A percentile compares a stretch with the other conserved stretches of the same genome.
phyloP scores from a whole-genome alignment of 352 stramenopile species.

The Globisporangium heterothallicum region DNA sequence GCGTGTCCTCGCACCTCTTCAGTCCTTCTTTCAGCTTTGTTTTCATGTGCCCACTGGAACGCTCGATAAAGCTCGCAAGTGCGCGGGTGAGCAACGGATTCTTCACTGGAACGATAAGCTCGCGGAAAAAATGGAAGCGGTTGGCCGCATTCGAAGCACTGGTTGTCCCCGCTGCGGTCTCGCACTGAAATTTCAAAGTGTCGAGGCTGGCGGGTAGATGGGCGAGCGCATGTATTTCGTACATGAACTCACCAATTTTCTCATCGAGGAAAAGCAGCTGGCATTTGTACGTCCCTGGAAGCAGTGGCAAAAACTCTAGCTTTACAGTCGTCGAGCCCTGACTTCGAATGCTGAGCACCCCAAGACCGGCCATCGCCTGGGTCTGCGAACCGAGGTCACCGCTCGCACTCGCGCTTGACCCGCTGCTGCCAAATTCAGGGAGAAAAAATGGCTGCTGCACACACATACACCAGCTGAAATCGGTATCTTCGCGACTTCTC shows the following conservation, averaged over 20 bases:
- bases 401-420: constrained; percentile 2
- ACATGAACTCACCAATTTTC: constrained; percentile 91
- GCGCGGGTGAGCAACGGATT: constrained; percentile 78
- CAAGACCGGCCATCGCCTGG: constrained; percentile 12
- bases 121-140: constrained; percentile 53
- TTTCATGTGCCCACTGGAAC: constrained; percentile 61
- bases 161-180: constrained; percentile 20
- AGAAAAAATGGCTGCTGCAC: constrained; percentile 73
- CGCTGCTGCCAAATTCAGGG: constrained; percentile 43
- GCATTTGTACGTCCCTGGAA: constrained; percentile 85
- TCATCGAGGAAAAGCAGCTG: constrained; percentile 90
- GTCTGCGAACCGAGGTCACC: constrained; percentile 4
- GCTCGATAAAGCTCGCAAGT: constrained; percentile 56
- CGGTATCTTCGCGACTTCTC: constrained; percentile 27
- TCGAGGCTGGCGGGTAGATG: constrained; percentile 73
- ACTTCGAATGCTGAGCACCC: constrained; percentile 40
- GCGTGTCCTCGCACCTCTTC: constrained; percentile 67
- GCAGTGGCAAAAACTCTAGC: constrained; percentile 86
- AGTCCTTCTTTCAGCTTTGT: constrained; percentile 72
- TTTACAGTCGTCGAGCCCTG: constrained; percentile 60
- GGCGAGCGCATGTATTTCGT: constrained; percentile 83
- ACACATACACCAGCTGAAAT: constrained; percentile 59
- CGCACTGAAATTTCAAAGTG: constrained; percentile 77
- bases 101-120: constrained; percentile 75
- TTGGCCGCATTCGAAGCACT: constrained; percentile 4